These are phyloP conservation scores for Angophora floribunda DNA, from an alignment of 345 rosid species.

Conservation along the genomic window DNA sequence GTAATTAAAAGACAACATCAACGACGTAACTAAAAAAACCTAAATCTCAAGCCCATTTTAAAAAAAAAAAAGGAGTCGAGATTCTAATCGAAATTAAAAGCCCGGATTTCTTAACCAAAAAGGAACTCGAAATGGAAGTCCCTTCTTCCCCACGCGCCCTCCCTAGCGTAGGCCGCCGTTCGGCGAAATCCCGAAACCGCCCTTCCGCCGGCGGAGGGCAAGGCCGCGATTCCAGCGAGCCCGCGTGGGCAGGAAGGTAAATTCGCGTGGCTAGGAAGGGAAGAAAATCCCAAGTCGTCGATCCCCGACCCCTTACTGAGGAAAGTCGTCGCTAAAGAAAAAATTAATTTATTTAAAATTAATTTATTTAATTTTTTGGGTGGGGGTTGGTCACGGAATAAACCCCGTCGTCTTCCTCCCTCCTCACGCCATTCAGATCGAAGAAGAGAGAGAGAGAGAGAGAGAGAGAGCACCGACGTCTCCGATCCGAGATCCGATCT, in stretches of 20 bases:
- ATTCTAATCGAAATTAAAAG: background rate
- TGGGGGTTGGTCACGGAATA: background rate
- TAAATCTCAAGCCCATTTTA: background rate
- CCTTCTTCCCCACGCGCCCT: background rate
- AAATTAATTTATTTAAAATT: background rate
- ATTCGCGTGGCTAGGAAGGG: background rate
- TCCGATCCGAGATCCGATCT: background rate
- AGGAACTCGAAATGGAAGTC: background rate
- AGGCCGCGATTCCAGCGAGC: background rate
- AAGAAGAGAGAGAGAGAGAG: background rate
- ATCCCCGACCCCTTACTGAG: background rate
- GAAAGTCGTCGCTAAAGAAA: background rate
- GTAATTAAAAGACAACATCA: background rate
- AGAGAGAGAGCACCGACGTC: background rate
- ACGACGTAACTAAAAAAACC: background rate
- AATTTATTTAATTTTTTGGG: background rate
- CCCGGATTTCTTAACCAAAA: background rate
- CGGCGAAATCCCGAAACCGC: background rate
- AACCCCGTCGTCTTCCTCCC: background rate
- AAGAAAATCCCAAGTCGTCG: background rate
- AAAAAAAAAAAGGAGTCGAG: background rate
- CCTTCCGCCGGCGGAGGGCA: background rate
- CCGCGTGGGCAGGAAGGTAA: background rate
- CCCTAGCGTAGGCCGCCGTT: background rate
- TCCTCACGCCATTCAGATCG: background rate